These are phyloP conservation scores for Apiotrichum siamense DNA, from an alignment of 1,284 basidiomycete species.

Conservation along the genomic window DNA sequence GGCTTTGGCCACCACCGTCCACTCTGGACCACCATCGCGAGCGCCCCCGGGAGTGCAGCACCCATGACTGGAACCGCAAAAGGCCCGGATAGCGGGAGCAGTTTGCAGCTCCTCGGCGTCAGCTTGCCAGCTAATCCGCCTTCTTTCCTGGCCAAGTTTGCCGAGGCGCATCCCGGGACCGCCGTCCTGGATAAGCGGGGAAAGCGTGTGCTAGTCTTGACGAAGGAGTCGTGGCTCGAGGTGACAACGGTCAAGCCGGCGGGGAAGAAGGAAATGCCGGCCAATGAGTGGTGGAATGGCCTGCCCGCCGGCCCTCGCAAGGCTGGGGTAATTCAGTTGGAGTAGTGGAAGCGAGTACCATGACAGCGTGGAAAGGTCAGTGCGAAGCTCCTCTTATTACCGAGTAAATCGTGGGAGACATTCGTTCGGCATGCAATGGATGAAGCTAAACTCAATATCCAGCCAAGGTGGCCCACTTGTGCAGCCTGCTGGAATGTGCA, in stretches of 20 bases:
- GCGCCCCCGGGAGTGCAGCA: not conserved
- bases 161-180: conserved; percentile 16
- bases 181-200: conserved; percentile 50
- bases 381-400: too few relatives aligned
- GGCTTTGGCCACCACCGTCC: conserved; percentile 68
- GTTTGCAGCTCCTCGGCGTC: conserved; percentile 13
- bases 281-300: conserved; percentile 61
- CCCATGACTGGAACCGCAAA: too few relatives aligned
- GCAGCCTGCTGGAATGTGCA: too few relatives aligned
- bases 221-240: conserved; percentile 52
- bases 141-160: not conserved
- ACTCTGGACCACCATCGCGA: conserved; percentile 32
- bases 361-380: not conserved
- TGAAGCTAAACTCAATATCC: too few relatives aligned
- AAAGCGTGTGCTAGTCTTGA: conserved; percentile 50
- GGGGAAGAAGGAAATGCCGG: conserved; percentile 51
- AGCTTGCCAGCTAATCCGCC: not conserved
- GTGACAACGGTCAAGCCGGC: conserved; percentile 58
- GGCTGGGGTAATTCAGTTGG: conserved; percentile 12
- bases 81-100: too few relatives aligned
- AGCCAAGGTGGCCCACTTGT: too few relatives aligned
- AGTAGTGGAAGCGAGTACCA: not conserved
- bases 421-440: too few relatives aligned
- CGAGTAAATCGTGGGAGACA: too few relatives aligned
- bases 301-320: conserved; percentile 28